A percentile compares a stretch with the other conserved stretches of the same genome.
These are phyloP conservation scores for Didymella exigua DNA, from an alignment of 2,329 filamentous ascomycete species.

Conservation along the genomic window DNA sequence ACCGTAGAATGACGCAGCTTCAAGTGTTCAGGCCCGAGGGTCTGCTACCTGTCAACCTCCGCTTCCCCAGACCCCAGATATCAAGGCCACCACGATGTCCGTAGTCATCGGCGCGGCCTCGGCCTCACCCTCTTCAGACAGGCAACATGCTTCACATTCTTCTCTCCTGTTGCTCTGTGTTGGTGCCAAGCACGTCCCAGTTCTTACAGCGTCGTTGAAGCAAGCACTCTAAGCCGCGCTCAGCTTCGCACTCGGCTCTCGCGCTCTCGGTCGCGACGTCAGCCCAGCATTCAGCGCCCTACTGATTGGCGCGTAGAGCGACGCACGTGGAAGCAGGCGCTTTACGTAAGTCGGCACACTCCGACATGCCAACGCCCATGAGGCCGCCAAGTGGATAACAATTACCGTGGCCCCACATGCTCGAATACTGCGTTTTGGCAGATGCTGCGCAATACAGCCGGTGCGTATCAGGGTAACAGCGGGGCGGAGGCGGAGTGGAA, in stretches of 20 bases:
- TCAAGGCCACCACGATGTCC: background rate
- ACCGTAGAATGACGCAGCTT: too few species aligned
- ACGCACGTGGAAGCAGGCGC: background rate
- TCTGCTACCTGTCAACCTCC: background rate
- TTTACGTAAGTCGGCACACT: constrained; percentile 14
- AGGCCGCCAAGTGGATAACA: constrained; percentile 4
- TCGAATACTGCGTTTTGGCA: constrained; percentile 9
- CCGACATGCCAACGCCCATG: constrained; percentile 10
- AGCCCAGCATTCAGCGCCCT: background rate
- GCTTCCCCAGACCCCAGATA: constrained; percentile 12
- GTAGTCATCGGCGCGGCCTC: constrained; percentile 7
- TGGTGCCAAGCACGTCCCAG: background rate
- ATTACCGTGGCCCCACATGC: constrained; percentile 4
- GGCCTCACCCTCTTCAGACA: background rate
- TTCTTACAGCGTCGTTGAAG: background rate
- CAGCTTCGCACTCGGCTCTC: background rate
- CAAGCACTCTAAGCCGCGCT: background rate
- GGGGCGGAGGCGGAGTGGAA: constrained; percentile 8
- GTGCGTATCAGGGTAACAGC: constrained; percentile 7
- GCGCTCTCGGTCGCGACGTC: background rate
- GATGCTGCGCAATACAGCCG: background rate
- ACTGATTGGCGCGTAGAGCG: background rate
- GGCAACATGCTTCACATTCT: background rate
- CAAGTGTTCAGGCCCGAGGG: background rate
- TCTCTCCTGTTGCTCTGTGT: background rate